These are phyloP conservation scores for Boletus rubropictus DNA, from an alignment of 768 basidiomycete genomes.

Conservation along the genomic window DNA sequence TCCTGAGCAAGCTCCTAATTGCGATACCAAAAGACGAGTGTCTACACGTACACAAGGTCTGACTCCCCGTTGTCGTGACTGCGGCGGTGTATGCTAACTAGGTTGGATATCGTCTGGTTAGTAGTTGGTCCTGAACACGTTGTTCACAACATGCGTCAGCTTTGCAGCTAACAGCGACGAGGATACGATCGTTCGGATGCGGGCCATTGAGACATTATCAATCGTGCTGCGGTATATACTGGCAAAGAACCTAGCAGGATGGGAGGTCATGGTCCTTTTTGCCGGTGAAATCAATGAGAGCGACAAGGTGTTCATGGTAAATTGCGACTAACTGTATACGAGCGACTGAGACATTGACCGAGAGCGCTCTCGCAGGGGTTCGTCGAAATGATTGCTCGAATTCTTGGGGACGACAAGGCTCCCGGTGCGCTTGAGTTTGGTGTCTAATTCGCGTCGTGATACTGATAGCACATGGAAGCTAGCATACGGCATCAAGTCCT, in stretches of 20 bases:
- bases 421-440: slow-evolving; percentile 28
- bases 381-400: slow-evolving; percentile 40
- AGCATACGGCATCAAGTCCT: slow-evolving; percentile 47
- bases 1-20: slow-evolving; percentile 37
- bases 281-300: slow-evolving; percentile 55
- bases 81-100: slow-evolving; percentile 5
- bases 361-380: slow-evolving; percentile 39
- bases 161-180: slow-evolving; percentile 33
- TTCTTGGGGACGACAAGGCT: slow-evolving; percentile 40
- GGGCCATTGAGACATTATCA: slow-evolving; percentile 49
- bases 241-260: slow-evolving; percentile 56
- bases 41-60: slow-evolving; percentile 47
- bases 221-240: slow-evolving; percentile 45
- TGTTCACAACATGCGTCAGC: slow-evolving; percentile 45
- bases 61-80: not conserved
- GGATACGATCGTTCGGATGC: slow-evolving; percentile 15
- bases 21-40: slow-evolving; percentile 45
- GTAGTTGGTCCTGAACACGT: slow-evolving; percentile 45
- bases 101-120: slow-evolving; percentile 19
- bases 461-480: slow-evolving; percentile 30
- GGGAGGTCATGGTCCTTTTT: slow-evolving; percentile 69
- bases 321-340: not conserved
- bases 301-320: slow-evolving; percentile 53
- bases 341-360: not conserved
- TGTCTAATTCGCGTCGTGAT: not conserved